These are phyloP conservation scores for Cladosporium austrohemisphaericum DNA, from an alignment of 2,329 filamentous ascomycete species.

Conservation along the genomic window DNA sequence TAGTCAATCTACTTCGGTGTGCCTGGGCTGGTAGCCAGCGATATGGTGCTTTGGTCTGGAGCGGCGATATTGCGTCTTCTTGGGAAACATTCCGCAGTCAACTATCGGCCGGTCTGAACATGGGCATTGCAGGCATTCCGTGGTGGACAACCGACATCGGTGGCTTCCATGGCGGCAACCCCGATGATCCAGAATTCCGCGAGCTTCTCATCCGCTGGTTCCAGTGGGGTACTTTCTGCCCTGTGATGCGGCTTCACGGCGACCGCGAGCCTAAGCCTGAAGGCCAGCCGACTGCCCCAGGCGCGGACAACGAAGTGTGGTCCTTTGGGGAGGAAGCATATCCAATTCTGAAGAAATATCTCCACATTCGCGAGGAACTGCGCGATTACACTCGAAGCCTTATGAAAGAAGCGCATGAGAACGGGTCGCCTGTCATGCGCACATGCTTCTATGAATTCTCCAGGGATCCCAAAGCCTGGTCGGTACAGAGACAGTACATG, in stretches of 20 bases:
- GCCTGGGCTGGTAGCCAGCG: constrained; percentile 59
- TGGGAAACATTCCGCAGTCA: constrained; percentile 60
- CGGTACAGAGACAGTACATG: constrained; percentile 60
- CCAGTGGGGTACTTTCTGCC: constrained; percentile 65
- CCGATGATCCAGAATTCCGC: constrained; percentile 52
- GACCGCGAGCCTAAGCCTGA: constrained; percentile 58
- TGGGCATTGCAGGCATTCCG: constrained; percentile 60
- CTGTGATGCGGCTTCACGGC: constrained; percentile 65
- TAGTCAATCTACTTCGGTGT: constrained; percentile 58
- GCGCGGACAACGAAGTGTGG: constrained; percentile 63
- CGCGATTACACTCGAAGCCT: constrained; percentile 55
- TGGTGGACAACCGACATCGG: constrained; percentile 72
- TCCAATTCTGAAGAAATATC: constrained; percentile 57
- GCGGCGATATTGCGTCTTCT: constrained; percentile 62
- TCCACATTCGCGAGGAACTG: constrained; percentile 56
- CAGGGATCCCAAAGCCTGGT: constrained; percentile 51
- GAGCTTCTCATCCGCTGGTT: constrained; percentile 67
- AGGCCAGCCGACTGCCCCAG: constrained; percentile 33
- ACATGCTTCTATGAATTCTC: constrained; percentile 64
- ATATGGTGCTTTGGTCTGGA: constrained; percentile 64
- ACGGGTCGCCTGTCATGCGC: constrained; percentile 59
- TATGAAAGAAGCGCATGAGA: constrained; percentile 59
- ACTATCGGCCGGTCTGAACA: constrained; percentile 61
- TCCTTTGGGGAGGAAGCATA: constrained; percentile 61
- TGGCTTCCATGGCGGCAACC: constrained; percentile 64